These are phyloP conservation scores for Rhododendron ferrugineum DNA, from an alignment of 148 eudicot species.

Conservation along the genomic window DNA sequence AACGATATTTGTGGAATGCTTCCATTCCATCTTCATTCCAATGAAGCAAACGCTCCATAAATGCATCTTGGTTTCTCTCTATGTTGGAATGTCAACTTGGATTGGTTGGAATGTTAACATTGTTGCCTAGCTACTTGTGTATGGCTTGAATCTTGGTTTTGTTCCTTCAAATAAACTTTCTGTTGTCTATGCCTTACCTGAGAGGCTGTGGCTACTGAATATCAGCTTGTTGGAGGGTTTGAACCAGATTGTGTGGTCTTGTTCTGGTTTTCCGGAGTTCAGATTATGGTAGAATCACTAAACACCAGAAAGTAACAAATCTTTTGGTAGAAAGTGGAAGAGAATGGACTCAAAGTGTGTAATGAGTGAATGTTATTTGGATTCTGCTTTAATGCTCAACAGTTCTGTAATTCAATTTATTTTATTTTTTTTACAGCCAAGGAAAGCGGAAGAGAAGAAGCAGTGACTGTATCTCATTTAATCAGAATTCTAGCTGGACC, in stretches of 20 bases:
- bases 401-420: not conserved
- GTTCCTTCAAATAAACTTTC: not conserved
- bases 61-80: not conserved
- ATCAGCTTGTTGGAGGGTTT: not conserved
- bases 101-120: not conserved
- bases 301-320: not conserved
- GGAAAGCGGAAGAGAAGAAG: slow-evolving; percentile 71
- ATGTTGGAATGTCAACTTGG: not conserved
- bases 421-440: slow-evolving; percentile 36
- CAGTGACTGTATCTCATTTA: slow-evolving; percentile 21
- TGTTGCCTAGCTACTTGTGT: not conserved
- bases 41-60: not conserved
- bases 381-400: not conserved
- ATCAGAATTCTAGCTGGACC: not conserved
- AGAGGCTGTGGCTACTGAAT: not conserved
- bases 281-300: not conserved
- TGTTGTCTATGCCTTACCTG: not conserved
- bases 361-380: not conserved
- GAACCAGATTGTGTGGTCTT: not conserved
- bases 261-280: not conserved
- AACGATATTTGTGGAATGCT: not conserved
- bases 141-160: not conserved
- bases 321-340: not conserved
- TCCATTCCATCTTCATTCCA: not conserved
- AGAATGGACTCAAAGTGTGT: not conserved